A percentile compares a stretch with the other conserved stretches of the same genome.
phyloP scores from a whole-genome alignment of 768 basidiomycete genomes.

The Tulasnella calospora region DNA sequence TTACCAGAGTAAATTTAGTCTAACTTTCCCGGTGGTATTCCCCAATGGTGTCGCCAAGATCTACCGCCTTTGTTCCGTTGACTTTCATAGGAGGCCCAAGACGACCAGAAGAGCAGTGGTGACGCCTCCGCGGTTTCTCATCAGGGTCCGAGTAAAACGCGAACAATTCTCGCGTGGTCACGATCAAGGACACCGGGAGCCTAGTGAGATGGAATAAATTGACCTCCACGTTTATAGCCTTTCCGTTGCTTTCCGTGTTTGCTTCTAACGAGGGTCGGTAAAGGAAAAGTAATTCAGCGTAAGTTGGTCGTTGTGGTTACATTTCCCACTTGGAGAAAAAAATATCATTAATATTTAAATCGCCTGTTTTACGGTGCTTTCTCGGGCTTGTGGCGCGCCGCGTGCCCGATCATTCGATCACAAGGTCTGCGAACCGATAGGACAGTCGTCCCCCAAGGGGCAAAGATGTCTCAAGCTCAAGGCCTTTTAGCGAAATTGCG shows the following conservation, averaged over 20 bases:
- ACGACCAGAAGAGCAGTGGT: neutral
- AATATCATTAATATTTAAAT: neutral
- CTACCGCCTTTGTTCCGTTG: neutral
- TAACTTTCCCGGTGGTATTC: neutral
- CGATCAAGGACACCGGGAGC: neutral
- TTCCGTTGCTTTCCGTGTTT: neutral
- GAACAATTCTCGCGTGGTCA: neutral
- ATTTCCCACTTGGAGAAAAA: slow-evolving; percentile 3
- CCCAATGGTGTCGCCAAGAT: neutral
- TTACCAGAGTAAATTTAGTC: neutral
- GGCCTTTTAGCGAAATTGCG: neutral
- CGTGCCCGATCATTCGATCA: neutral
- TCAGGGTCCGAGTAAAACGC: neutral
- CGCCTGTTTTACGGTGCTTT: neutral
- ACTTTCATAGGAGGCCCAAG: neutral
- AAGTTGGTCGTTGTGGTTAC: neutral
- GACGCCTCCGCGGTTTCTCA: neutral
- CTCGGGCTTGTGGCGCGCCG: neutral
- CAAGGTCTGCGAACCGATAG: neutral
- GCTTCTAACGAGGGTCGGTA: neutral
- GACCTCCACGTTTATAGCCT: neutral
- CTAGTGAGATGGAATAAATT: neutral
- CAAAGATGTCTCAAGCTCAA: slow-evolving; percentile 10
- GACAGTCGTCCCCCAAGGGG: neutral
- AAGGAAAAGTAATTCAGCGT: neutral